Percentiles rank a stretch among this genome's conserved stretches.
Evolutionary conservation across 2,329 filamentous ascomycete species (phyloP).

Genomic region (Colletotrichum lentis): DNA sequence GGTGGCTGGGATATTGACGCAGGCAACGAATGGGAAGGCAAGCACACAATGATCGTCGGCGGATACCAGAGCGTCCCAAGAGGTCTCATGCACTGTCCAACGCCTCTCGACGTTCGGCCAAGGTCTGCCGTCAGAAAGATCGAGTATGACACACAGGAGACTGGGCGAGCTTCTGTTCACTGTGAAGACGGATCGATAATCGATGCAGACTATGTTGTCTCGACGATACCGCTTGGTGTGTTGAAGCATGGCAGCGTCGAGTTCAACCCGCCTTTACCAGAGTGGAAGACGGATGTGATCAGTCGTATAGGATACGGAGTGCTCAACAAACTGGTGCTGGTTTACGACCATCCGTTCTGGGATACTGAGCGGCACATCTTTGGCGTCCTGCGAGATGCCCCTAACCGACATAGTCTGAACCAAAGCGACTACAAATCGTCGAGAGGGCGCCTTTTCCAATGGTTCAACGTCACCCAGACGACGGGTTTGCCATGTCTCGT

Average conservation of each 20-base stretch:
- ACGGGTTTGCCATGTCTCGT: conserved; percentile 88
- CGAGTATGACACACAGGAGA: conserved; percentile 63
- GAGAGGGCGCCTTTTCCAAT: conserved; percentile 94
- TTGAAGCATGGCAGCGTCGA: conserved; percentile 81
- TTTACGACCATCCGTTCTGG: conserved; percentile 93
- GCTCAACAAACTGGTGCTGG: conserved; percentile 92
- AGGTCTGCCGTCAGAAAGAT: conserved; percentile 78
- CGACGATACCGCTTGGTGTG: conserved; percentile 89
- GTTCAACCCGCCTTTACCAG: conserved; percentile 91
- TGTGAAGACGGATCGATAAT: conserved; percentile 80
- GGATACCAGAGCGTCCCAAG: conserved; percentile 95
- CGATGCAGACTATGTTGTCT: conserved; percentile 89
- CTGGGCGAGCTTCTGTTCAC: conserved; percentile 57
- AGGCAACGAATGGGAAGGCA: conserved; percentile 95
- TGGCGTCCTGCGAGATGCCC: conserved; percentile 82
- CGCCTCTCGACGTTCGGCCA: conserved; percentile 78
- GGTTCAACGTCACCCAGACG: conserved; percentile 94
- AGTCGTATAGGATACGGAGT: conserved; percentile 88
- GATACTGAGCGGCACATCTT: conserved; percentile 91
- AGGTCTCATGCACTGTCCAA: conserved; percentile 80
- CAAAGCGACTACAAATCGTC: conserved; percentile 81
- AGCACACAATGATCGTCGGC: conserved; percentile 90
- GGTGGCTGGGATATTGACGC: conserved; percentile 96
- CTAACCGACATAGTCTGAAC: conserved; percentile 72
- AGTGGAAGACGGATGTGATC: conserved; percentile 84